Conservation (phyloP, 257 asterid genomes). For the Solanum sitiens region DNA sequence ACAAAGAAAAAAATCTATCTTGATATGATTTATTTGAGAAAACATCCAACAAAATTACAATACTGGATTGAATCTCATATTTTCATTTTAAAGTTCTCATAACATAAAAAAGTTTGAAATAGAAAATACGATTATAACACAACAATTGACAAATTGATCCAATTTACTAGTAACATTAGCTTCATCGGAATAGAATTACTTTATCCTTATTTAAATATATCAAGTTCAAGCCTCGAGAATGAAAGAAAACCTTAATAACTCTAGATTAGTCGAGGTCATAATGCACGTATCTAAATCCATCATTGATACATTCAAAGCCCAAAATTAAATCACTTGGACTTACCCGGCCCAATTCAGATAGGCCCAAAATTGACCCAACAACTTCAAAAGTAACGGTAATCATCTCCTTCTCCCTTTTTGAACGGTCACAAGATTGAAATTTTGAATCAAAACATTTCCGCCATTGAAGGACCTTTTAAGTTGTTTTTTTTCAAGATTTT, state of each 20-base stretch:
- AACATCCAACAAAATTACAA: not conserved
- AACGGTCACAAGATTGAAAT: conserved; percentile 9
- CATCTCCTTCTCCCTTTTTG: not conserved
- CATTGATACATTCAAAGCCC: not conserved
- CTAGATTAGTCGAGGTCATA: not conserved
- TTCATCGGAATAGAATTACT: too few relatives aligned
- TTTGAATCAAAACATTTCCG: not conserved
- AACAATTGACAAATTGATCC: not conserved
- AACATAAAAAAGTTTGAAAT: too few relatives aligned
- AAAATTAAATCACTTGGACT: not conserved
- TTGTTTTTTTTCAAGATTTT: not conserved
- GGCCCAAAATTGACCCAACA: not conserved
- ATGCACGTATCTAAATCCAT: not conserved
- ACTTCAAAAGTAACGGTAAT: conserved; percentile 4
- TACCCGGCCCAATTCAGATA: not conserved
- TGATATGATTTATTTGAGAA: not conserved
- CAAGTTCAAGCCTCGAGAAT: not conserved
- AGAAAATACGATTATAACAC: too few relatives aligned
- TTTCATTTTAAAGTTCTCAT: too few relatives aligned
- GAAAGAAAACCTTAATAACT: not conserved
- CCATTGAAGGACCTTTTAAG: not conserved
- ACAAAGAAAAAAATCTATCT: too few relatives aligned
- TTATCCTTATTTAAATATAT: too few relatives aligned
- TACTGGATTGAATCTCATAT: not conserved
- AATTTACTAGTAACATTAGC: not conserved